phyloP scores from a whole-genome alignment of 2,329 filamentous ascomycete species.

The Elsinoe perseae region DNA sequence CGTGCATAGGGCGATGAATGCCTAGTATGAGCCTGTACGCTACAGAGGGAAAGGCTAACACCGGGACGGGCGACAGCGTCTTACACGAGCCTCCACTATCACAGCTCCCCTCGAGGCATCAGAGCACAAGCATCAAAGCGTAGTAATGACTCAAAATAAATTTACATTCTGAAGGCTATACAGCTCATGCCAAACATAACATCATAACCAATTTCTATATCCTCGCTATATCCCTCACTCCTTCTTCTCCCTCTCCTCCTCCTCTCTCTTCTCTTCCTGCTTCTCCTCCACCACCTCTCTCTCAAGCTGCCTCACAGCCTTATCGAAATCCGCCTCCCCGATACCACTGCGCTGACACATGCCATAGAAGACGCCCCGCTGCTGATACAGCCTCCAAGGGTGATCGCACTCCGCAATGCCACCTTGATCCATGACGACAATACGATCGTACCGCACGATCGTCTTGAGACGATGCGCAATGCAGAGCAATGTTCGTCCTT shows the following conservation, averaged over 20 bases:
- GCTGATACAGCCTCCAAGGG: constrained; percentile 64
- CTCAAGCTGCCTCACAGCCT: constrained; percentile 25
- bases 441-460: constrained; percentile 82
- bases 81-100: background rate
- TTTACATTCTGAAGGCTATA: background rate
- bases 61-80: background rate
- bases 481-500: constrained; percentile 78
- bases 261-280: constrained; percentile 19
- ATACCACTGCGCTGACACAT: constrained; percentile 91
- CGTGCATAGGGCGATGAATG: too few species aligned
- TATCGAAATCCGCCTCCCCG: constrained; percentile 41
- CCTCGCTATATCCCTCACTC: background rate
- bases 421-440: constrained; percentile 92
- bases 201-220: background rate
- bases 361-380: constrained; percentile 69
- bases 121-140: background rate
- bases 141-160: background rate
- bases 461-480: constrained; percentile 90
- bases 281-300: constrained; percentile 24
- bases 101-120: background rate
- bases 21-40: too few species aligned
- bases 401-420: constrained; percentile 77
- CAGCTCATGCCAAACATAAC: background rate
- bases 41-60: background rate
- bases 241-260: background rate